A percentile compares a stretch with the other conserved stretches of the same genome.
phyloP scores from a whole-genome alignment of 2,329 filamentous ascomycete species.

The Cryphonectria parasitica region DNA sequence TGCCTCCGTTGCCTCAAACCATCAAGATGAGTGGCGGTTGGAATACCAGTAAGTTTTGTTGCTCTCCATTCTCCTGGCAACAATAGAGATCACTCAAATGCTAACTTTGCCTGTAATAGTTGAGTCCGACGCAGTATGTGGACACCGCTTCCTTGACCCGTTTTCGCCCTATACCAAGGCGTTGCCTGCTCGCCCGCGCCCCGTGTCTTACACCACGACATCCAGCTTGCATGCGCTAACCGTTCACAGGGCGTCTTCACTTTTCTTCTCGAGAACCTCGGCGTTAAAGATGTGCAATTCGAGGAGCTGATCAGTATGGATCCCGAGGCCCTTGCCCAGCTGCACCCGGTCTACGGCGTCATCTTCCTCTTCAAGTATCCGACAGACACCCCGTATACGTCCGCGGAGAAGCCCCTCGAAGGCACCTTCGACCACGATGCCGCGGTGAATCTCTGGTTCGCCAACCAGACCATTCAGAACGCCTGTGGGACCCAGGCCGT shows the following conservation, averaged over 20 bases:
- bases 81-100: background rate
- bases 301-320: conserved; percentile 94
- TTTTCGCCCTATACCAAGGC: conserved; percentile 26
- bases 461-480: conserved; percentile 96
- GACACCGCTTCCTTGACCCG: conserved; percentile 34
- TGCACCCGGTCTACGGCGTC: conserved; percentile 86
- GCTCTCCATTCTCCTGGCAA: too few relatives aligned
- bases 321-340: conserved; percentile 68
- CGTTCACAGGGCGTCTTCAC: conserved; percentile 83
- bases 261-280: conserved; percentile 87
- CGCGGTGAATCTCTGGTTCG: conserved; percentile 84
- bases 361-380: conserved; percentile 99
- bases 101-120: conserved; percentile 50
- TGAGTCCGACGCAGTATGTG: conserved; percentile 87
- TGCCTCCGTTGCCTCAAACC: conserved; percentile 2
- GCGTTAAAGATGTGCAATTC: conserved; percentile 92
- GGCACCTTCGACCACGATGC: conserved; percentile 79
- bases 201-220: conserved; percentile 30
- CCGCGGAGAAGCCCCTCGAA: conserved; percentile 70
- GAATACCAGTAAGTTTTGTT: conserved; percentile 74
- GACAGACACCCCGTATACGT: conserved; percentile 66
- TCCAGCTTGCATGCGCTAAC: conserved; percentile 35
- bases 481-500: conserved; percentile 96
- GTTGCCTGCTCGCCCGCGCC: background rate
- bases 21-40: conserved; percentile 76